Conservation (phyloP, 345 rosid species). For the Salix exigua region DNA sequence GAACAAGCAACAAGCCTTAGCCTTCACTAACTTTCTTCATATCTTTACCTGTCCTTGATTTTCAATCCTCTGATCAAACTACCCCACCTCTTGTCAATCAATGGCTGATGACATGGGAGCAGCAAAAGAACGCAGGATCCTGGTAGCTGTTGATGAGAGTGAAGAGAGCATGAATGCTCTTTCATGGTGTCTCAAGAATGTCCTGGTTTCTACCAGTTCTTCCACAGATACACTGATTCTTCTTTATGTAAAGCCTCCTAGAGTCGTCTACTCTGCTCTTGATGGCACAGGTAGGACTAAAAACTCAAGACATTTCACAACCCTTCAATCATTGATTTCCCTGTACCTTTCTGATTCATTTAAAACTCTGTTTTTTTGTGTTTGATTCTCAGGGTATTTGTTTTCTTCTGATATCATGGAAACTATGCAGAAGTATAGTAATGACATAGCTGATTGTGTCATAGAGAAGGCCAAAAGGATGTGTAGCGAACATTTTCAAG, state of each 20-base stretch:
- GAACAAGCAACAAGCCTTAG: not conserved
- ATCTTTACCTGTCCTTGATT: not conserved
- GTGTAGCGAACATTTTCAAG: constrained; percentile 30
- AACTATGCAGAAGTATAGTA: constrained; percentile 43
- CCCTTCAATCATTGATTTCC: no score
- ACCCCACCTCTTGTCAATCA: not conserved
- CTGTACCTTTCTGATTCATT: not conserved
- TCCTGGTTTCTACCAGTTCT: constrained; percentile 21
- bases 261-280: constrained; percentile 28
- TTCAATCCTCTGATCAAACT: not conserved
- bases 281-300: constrained; percentile 46
- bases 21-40: not conserved
- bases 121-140: constrained; percentile 32
- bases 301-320: no score
- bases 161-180: constrained; percentile 67
- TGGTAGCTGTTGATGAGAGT: constrained; percentile 60
- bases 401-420: constrained; percentile 49
- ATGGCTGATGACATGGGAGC: not conserved
- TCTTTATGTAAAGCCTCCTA: constrained; percentile 44
- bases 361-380: not conserved
- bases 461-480: constrained; percentile 45
- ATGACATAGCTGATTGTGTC: constrained; percentile 40
- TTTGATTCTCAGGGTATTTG: constrained; percentile 40
- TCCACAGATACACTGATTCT: constrained; percentile 46
- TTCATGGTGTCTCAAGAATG: constrained; percentile 51